Base-by-base conservation (phyloP, 768 basidiomycete genomes). In the Clitopilus hobsonii region DNA sequence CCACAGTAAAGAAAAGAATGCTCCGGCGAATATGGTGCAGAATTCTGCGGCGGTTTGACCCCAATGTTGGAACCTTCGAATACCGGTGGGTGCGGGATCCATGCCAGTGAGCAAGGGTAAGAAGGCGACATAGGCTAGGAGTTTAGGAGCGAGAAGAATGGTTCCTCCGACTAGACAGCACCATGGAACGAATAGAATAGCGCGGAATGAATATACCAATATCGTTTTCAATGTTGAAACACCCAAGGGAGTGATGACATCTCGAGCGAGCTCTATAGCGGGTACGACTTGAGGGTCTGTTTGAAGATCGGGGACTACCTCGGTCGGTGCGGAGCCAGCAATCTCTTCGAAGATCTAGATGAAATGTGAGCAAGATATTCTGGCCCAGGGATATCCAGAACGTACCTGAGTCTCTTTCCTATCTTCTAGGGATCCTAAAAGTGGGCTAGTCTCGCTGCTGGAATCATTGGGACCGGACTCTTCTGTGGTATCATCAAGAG, bases 51-150 rank as follows among this genome's bases (percentile, higher is more conserved):
- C 72, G 53, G 68, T 67, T 30, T 74, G 68, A 4, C 71, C 69
- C 71, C 71, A 77, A 56, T 76, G 69, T 3, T 72, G 71, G 58
- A 72, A 77, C 29, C 75, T 72, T 28, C 63, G 69, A 27, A 79
- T 74, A 7, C 69, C 70, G 26, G 41, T 51, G 13, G 61, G 61
- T 14, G 67, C 58, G 5, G 61, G 38, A n/a, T n/a, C n/a, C 47
- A 65, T 50, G 52, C 69, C 74, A 20, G 74, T 74, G 14, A 64
- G 55, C 4, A 61, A 56, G 18, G 41, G 41, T 20, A 45, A 8
- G 57, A 77, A 78, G 3, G 72, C 62, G 45, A 79, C 54, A 20
- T 52, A 50, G 38, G 74, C 71, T 52, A 79, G 67, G 53, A 69
- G 57, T 20, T 61, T 58, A 0, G 78, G 77, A 47, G 60, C 71